A percentile compares a stretch with the other conserved stretches of the same genome.
Evolutionary conservation across 495 filamentous ascomycete genomes (phyloP).

Genomic region (Clohesyomyces aquaticus): DNA sequence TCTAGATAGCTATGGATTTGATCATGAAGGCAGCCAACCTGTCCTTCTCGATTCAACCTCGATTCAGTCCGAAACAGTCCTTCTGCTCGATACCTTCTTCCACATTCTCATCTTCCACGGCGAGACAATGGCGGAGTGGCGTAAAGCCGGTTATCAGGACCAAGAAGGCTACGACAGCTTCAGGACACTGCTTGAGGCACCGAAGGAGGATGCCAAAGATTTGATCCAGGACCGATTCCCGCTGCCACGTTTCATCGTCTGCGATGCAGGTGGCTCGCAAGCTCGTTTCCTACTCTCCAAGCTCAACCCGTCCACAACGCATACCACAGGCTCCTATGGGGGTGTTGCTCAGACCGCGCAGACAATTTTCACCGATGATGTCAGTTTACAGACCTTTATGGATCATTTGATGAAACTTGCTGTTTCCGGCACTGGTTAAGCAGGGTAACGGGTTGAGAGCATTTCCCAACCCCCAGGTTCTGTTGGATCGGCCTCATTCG

Average conservation of each 20-base stretch:
- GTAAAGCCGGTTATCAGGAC: conserved; percentile 96
- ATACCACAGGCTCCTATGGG: conserved; percentile 89
- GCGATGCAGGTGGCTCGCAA: conserved; percentile 96
- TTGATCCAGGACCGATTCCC: conserved; percentile 97
- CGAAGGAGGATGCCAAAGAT: conserved; percentile 99
- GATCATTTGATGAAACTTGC: conserved; percentile 94
- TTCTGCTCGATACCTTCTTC: conserved; percentile 98
- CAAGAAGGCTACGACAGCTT: conserved; percentile 99
- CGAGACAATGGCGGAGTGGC: conserved; percentile 97
- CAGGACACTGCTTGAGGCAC: conserved; percentile 80
- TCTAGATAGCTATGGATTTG: conserved; percentile 94
- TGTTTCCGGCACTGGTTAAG: conserved; percentile 36
- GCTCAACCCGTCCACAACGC: conserved; percentile 97
- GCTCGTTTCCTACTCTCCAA: conserved; percentile 97
- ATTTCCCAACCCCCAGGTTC: not conserved
- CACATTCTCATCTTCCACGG: conserved; percentile 99
- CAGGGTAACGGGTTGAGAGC: not conserved
- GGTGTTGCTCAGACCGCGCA: conserved; percentile 88
- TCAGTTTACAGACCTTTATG: conserved; percentile 98
- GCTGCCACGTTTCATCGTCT: conserved; percentile 96
- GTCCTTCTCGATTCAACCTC: conserved; percentile 94
- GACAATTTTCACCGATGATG: conserved; percentile 99
- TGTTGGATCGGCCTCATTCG: not conserved
- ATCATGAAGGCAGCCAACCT: conserved; percentile 86
- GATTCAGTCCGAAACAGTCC: conserved; percentile 91